Evolutionary conservation across 2,329 filamentous ascomycete genomes (phyloP).

Genomic region (Talaromyces sp.): DNA sequence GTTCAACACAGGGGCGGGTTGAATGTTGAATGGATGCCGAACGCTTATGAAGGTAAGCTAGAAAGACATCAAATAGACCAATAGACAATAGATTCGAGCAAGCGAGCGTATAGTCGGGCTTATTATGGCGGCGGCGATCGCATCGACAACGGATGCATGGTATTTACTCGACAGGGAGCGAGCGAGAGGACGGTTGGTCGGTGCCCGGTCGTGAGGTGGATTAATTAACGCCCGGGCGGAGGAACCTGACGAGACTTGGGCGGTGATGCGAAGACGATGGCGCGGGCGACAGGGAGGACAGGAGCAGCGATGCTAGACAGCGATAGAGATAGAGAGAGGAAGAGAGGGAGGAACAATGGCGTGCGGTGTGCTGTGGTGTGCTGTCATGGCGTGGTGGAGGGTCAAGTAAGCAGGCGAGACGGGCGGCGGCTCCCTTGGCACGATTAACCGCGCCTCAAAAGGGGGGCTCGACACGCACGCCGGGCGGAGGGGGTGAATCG

Average conservation of each 20-base stretch:
- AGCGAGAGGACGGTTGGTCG: neutral
- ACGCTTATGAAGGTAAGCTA: neutral
- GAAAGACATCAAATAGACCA: neutral
- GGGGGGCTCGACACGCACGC: constrained; percentile 13
- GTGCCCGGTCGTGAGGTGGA: neutral
- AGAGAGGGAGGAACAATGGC: neutral
- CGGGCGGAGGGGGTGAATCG: neutral
- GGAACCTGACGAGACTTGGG: neutral
- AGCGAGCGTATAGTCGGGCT: constrained; percentile 11
- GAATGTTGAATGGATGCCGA: neutral
- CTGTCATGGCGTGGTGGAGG: neutral
- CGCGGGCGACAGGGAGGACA: neutral
- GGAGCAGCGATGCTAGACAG: neutral
- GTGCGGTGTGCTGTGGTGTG: neutral
- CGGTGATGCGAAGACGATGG: neutral
- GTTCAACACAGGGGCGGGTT: neutral
- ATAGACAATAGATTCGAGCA: constrained; percentile 7
- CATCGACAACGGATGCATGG: constrained; percentile 20
- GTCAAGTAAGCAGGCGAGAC: neutral
- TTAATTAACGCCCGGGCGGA: neutral
- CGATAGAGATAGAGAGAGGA: neutral
- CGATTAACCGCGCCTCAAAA: constrained; percentile 15
- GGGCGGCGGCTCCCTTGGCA: neutral
- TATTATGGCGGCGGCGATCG: constrained; percentile 28
- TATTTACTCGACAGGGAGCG: constrained; percentile 1